phyloP scores from a whole-genome alignment of 192 early-diverging fungal species.

The Allomyces javanicus region DNA sequence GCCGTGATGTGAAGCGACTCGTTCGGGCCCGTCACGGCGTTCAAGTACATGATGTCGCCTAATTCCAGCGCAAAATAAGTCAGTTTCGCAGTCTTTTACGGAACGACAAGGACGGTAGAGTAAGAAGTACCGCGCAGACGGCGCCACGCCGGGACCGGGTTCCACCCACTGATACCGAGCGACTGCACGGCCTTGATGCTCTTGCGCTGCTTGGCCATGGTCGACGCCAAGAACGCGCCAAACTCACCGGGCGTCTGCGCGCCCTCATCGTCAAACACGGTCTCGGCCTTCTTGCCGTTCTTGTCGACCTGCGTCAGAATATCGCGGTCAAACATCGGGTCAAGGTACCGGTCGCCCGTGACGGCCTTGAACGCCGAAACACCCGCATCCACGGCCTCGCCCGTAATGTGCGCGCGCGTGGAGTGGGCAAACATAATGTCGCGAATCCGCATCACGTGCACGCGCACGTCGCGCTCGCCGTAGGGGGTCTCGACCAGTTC shows the following conservation, averaged over 20 bases:
- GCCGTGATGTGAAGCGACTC: constrained; percentile 72
- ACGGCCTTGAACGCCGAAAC: constrained; percentile 47
- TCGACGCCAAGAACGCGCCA: constrained; percentile 21
- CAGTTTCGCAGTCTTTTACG: neutral
- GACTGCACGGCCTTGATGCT: constrained; percentile 44
- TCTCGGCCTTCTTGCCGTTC: constrained; percentile 11
- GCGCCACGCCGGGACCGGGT: constrained; percentile 61
- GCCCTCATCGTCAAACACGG: constrained; percentile 11
- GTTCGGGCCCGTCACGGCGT: constrained; percentile 67
- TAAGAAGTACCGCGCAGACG: constrained; percentile 33
- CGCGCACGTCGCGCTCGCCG: constrained; percentile 76
- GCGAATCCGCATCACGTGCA: constrained; percentile 72
- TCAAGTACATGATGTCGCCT: constrained; percentile 80
- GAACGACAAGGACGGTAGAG: neutral
- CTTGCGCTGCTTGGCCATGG: constrained; percentile 32
- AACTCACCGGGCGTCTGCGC: constrained; percentile 5
- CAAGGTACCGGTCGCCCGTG: constrained; percentile 15
- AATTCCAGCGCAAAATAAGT: neutral
- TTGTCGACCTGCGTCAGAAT: constrained; percentile 6
- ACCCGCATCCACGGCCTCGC: constrained; percentile 51
- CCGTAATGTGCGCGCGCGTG: constrained; percentile 25
- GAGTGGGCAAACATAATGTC: constrained; percentile 66
- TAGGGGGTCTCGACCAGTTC: constrained; percentile 56
- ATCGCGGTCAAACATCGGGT: neutral
- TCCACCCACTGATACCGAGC: constrained; percentile 74